phyloP scores from a whole-genome alignment of 2,329 filamentous ascomycete species.

The Trichoderma sp. region DNA sequence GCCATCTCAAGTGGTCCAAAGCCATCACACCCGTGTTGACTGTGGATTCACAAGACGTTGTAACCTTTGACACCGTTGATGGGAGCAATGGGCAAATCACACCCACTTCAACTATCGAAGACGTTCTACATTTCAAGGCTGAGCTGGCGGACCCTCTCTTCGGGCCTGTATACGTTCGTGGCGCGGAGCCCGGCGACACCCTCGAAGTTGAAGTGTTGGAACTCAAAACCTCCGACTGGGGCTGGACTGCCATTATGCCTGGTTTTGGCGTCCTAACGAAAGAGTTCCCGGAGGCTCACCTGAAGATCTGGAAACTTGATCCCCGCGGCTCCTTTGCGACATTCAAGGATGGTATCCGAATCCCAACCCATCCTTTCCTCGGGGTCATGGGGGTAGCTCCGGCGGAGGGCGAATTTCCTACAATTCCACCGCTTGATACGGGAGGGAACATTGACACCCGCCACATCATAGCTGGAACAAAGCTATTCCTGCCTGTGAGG shows the following conservation, averaged over 20 bases:
- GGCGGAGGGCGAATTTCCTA: slow-evolving; percentile 9
- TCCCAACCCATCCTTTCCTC: slow-evolving; percentile 16
- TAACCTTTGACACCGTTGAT: slow-evolving; percentile 15
- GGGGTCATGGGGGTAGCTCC: slow-evolving; percentile 20
- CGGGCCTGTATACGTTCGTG: slow-evolving; percentile 7
- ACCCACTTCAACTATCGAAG: slow-evolving; percentile 1
- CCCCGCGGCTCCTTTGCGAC: neutral
- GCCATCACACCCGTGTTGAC: slow-evolving; percentile 9
- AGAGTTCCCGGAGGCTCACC: neutral
- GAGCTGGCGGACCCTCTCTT: slow-evolving; percentile 14
- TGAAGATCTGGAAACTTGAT: slow-evolving; percentile 13
- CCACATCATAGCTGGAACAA: slow-evolving; percentile 3
- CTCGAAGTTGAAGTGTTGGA: slow-evolving; percentile 18
- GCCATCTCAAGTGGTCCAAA: slow-evolving; percentile 18
- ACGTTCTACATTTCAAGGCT: neutral
- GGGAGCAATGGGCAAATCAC: slow-evolving; percentile 15
- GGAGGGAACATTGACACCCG: slow-evolving; percentile 20
- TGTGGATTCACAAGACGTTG: slow-evolving; percentile 9
- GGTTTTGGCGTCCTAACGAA: slow-evolving; percentile 7
- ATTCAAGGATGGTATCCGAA: slow-evolving; percentile 17
- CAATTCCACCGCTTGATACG: slow-evolving; percentile 14
- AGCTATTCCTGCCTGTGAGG: slow-evolving; percentile 3
- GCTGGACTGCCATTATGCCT: slow-evolving; percentile 18
- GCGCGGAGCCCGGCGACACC: slow-evolving; percentile 9
- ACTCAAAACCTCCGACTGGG: slow-evolving; percentile 4